Evolutionary conservation across 768 basidiomycete genomes (phyloP), one percentile per base, ranked within the genome.

Genomic region (Leccinum barrowsii): DNA sequence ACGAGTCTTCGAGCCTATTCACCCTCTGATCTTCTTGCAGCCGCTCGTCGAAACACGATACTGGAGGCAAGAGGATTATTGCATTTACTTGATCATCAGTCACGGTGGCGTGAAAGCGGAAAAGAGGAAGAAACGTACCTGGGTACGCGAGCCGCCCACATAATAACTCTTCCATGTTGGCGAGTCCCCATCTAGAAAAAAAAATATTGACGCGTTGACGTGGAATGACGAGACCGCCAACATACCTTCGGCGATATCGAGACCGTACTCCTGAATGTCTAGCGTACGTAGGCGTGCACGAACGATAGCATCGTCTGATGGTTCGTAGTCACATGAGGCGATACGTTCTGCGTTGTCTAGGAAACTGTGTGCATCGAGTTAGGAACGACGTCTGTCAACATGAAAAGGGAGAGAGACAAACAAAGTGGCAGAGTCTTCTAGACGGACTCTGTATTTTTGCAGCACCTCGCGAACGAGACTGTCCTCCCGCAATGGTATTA

Each of bases 11-110:
- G 22, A 91, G 76, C 11, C 89, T 81, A 66, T 90, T 90, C 54
- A 90, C 82, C 26, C 78, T 76, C 6, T 76, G 75, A 67, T 91
- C 89, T 73, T 92, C 89, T 58, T 85, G 79, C 1, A 89, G 75
- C 15, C 80, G 76, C 68, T 92, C 87, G 68, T 92, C 89, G 62
- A 92, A 92, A 50, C 86, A 88, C 19, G 87, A 90, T 46, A 92
- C 80, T 8, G 90, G 90, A 2, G 88, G 86, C 21, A 92, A 77
- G 73, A 92, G 92, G 55, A 92, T 89, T 67, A 92, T 85, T 3
- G 86, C 87, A 61, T 90, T 83, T 47, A 86, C 86, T 65, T 86
- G 82, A 54, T 91, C 86, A 66, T 46, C 10, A 28, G 13, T 40
- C 10, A 54, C 5, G 19, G 40, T 13, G 21, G n/a, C 3, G 10